These are phyloP conservation scores for Acephala macrosclerotiorum DNA, from an alignment of 2,329 filamentous ascomycete species.

Conservation along the genomic window DNA sequence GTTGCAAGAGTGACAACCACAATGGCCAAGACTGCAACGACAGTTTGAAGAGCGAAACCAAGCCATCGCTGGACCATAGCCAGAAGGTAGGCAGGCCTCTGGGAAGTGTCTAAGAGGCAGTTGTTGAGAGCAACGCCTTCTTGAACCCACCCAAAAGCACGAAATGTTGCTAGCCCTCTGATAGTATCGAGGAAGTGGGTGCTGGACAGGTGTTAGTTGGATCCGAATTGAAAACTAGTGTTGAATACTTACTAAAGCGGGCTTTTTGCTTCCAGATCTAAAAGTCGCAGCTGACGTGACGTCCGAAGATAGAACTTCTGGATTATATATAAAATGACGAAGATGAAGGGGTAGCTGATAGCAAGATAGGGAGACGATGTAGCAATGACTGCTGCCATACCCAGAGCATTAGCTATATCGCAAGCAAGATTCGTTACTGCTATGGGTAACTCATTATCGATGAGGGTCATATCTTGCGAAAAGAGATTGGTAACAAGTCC, in stretches of 20 bases:
- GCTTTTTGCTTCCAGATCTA: conserved; percentile 53
- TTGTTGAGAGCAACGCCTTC: conserved; percentile 45
- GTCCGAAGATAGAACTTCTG: conserved; percentile 55
- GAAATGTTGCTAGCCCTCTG: conserved; percentile 51
- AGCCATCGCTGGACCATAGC: conserved; percentile 66
- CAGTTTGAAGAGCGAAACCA: conserved; percentile 46
- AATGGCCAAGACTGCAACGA: conserved; percentile 39
- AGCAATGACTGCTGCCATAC: conserved; percentile 18
- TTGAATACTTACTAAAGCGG: conserved; percentile 47
- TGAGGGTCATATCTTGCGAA: conserved; percentile 37
- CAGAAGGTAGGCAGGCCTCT: conserved; percentile 64
- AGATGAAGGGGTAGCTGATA: conserved; percentile 23
- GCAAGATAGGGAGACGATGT: conserved; percentile 3
- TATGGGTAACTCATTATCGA: conserved; percentile 39
- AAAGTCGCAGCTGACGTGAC: conserved; percentile 53
- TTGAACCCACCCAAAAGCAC: conserved; percentile 54
- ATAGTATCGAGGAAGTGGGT: conserved; percentile 55
- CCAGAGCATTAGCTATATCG: conserved; percentile 4
- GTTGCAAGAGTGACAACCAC: conserved; percentile 43
- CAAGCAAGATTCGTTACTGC: conserved; percentile 19
- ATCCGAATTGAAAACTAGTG: background rate
- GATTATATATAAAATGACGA: conserved; percentile 20
- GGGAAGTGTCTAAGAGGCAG: conserved; percentile 58
- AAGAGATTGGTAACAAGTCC: conserved; percentile 36
- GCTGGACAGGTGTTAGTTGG: background rate